phyloP scores from a whole-genome alignment of 1,284 basidiomycete genomes.

The Stygiomarasmius scandens region DNA sequence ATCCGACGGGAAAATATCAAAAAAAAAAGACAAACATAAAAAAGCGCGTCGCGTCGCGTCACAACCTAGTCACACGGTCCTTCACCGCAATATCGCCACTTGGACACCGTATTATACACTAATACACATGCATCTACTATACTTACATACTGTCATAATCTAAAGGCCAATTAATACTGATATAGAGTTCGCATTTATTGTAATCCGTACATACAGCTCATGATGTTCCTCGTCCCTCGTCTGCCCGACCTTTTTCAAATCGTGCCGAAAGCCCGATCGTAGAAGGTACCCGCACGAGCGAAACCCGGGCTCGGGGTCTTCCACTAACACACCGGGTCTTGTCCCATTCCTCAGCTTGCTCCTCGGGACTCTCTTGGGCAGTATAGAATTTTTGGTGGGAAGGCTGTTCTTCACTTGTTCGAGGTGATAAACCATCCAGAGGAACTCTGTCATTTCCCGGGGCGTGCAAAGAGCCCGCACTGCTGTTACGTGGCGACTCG shows the following conservation, averaged over 20 bases:
- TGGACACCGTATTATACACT: background rate
- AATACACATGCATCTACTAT: background rate
- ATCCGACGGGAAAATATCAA: background rate
- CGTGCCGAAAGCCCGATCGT: constrained; percentile 46
- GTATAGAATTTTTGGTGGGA: constrained; percentile 51
- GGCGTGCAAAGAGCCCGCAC: constrained; percentile 29
- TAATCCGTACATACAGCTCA: background rate
- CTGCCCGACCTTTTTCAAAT: constrained; percentile 23
- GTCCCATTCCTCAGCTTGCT: constrained; percentile 83
- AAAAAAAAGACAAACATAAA: too few species aligned
- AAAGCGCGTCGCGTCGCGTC: constrained; percentile 4
- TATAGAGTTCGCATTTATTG: background rate
- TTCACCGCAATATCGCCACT: background rate
- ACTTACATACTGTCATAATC: constrained; percentile 5
- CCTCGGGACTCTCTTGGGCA: constrained; percentile 48
- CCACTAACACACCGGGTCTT: constrained; percentile 73
- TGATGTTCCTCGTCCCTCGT: constrained; percentile 6
- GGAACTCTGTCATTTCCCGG: background rate
- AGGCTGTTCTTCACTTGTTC: constrained; percentile 24
- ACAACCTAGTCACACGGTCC: background rate
- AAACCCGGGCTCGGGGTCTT: constrained; percentile 63
- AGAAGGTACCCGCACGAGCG: constrained; percentile 72
- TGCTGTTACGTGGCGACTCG: constrained; percentile 41
- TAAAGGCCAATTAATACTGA: background rate
- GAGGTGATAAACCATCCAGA: constrained; percentile 19